phyloP scores from a whole-genome alignment of 371 early-diverging fungal genomes.

The Basidiobolus meristosporus region DNA sequence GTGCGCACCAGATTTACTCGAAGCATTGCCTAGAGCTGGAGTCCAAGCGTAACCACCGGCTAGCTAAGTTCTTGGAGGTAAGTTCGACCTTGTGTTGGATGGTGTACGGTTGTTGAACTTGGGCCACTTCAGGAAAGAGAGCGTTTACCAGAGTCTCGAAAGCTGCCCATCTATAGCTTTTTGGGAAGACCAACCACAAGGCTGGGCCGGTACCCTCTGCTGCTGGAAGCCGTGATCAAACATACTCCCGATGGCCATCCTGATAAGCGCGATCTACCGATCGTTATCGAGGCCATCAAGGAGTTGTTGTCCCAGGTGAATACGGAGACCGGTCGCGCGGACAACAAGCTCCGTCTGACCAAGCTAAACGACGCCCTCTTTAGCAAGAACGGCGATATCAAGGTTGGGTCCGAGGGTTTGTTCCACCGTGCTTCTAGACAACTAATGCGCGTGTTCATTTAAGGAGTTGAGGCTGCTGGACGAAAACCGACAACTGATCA shows the following conservation, averaged over 20 bases:
- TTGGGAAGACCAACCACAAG: slow-evolving; percentile 74
- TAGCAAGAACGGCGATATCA: slow-evolving; percentile 22
- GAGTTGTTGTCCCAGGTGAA: too few species aligned
- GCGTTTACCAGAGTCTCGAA: slow-evolving; percentile 55
- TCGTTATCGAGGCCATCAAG: slow-evolving; percentile 15
- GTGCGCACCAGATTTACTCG: slow-evolving; percentile 69
- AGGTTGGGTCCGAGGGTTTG: slow-evolving; percentile 8
- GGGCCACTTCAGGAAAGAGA: slow-evolving; percentile 55
- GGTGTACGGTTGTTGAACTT: too few species aligned
- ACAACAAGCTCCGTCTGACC: slow-evolving; percentile 48
- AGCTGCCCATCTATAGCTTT: slow-evolving; percentile 62
- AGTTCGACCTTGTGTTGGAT: too few species aligned
- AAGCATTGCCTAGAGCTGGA: slow-evolving; percentile 48
- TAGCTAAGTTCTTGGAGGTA: too few species aligned
- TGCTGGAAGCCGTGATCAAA: slow-evolving; percentile 70
- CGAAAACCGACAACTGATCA: slow-evolving; percentile 42
- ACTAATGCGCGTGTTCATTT: too few species aligned
- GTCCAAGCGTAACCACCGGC: too few species aligned
- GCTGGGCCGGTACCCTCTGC: slow-evolving; percentile 70
- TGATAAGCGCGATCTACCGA: slow-evolving; percentile 38
- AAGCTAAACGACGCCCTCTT: slow-evolving; percentile 23
- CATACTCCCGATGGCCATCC: slow-evolving; percentile 65
- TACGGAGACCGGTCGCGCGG: slow-evolving; percentile 60
- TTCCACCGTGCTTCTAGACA: too few species aligned
- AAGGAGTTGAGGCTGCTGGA: slow-evolving; percentile 57